Base-by-base conservation (phyloP, 2,329 filamentous ascomycete species). In the Xylariaceae sp. region DNA sequence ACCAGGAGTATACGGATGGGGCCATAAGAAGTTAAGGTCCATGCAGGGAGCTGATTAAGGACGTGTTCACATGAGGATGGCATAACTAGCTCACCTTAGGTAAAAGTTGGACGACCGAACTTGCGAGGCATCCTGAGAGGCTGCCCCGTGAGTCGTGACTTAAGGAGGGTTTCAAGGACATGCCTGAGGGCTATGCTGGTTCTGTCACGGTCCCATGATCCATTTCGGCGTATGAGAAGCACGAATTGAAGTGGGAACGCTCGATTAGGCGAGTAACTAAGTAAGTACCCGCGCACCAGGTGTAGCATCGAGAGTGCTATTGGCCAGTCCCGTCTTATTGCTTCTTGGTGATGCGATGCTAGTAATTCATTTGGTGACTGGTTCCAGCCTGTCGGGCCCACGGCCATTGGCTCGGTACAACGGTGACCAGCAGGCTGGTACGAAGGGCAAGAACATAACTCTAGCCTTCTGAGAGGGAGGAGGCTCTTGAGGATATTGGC, bases 371-470 rank as follows among this genome's bases (percentile, higher is more conserved):
- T 26, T 12, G 30, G n/a, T 45, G 26, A 13, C 36, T 34, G 18
- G 44, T 49, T 18, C 49, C 36, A 32, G 26, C 12, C 44, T 32
- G 30, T 30, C 29, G 47, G 47, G 41, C 34, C 47, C 40, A 47
- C 18, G 42, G 22, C 18, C 13, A 46, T 46, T 46, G 36, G 42
- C 18, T 49, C 12, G 22, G 18, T 10, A 40, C 21, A 7, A 3
- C 29, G 15, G 18, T 5, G 37, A 26, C 26, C 8, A 26, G 5
- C 26, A 26, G 26, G 8, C 26, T 26, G 26, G 26, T 26, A n/a
- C n/a, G n/a, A n/a, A n/a, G 26, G 8, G 4, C 5, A 5, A 26
- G 8, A 26, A 26, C 8, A 8, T 4, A 26, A 26, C 26, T 26
- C 8, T n/a, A n/a, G n/a, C 26, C 8, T 8, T 26, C 26, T 26